phyloP scores from a whole-genome alignment of 2,329 filamentous ascomycete species.

The Neoscytalidium dimidiatum region DNA sequence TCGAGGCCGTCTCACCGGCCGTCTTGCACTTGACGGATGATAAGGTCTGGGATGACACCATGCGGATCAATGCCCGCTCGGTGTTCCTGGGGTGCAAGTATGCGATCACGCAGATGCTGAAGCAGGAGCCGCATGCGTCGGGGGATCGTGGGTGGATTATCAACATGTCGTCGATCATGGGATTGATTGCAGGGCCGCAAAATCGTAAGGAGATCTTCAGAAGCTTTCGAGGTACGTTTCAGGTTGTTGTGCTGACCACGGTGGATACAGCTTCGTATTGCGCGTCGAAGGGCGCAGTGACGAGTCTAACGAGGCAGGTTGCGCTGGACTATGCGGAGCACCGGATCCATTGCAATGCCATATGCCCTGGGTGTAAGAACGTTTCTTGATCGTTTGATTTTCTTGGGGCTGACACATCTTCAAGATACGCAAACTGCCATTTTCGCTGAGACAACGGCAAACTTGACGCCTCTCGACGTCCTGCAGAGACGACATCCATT shows the following conservation, averaged over 20 bases:
- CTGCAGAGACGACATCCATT: slow-evolving; percentile 32
- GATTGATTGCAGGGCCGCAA: slow-evolving; percentile 26
- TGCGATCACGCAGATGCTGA: slow-evolving; percentile 35
- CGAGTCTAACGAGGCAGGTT: slow-evolving; percentile 46
- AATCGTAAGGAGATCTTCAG: background rate
- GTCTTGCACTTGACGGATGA: slow-evolving; percentile 27
- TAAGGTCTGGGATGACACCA: slow-evolving; percentile 32
- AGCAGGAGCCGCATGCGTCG: slow-evolving; percentile 28
- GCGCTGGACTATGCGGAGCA: slow-evolving; percentile 53
- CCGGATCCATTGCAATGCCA: slow-evolving; percentile 55
- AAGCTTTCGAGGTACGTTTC: background rate
- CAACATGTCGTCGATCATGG: slow-evolving; percentile 53
- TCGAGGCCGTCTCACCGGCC: slow-evolving; percentile 27
- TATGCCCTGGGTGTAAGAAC: slow-evolving; percentile 54
- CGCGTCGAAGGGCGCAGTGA: slow-evolving; percentile 53
- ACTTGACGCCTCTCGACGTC: background rate
- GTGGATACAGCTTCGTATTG: slow-evolving; percentile 38
- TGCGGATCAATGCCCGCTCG: slow-evolving; percentile 33
- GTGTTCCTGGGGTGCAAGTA: slow-evolving; percentile 40
- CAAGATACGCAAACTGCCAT: background rate
- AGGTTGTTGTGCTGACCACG: background rate
- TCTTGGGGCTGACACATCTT: background rate
- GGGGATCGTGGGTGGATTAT: slow-evolving; percentile 53
- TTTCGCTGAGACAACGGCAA: background rate
- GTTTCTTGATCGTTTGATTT: background rate